A percentile compares a stretch with the other conserved stretches of the same genome.
phyloP scores from a whole-genome alignment of 2,329 filamentous ascomycete genomes.

The Aureobasidium sp. region DNA sequence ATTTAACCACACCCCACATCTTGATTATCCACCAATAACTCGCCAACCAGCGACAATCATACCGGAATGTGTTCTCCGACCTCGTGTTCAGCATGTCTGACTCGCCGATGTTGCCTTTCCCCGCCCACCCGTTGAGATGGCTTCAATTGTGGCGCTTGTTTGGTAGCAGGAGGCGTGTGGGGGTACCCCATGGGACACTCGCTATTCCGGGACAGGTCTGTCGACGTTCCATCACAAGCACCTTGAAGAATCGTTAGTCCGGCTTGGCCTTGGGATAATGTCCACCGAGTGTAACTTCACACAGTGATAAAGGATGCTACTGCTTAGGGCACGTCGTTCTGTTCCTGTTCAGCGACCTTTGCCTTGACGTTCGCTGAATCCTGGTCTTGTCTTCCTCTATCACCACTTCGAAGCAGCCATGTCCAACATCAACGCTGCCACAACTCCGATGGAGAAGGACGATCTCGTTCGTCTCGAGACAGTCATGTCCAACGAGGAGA shows the following conservation, averaged over 20 bases:
- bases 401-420: not conserved
- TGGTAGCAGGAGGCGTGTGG: not conserved
- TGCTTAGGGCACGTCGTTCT: not conserved
- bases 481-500: conserved; percentile 39
- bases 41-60: not conserved
- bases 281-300: not conserved
- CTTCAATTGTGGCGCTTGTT: not conserved
- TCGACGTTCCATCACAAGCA: not conserved
- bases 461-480: conserved; percentile 42
- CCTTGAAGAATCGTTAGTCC: not conserved
- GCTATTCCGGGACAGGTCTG: not conserved
- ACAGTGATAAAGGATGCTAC: not conserved
- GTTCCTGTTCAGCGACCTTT: not conserved
- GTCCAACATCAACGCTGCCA: not conserved
- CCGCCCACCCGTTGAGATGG: not conserved
- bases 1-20: not conserved
- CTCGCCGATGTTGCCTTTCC: not conserved
- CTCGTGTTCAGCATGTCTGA: not conserved
- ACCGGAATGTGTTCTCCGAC: not conserved
- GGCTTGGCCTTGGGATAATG: conserved; percentile 12
- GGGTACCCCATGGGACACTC: conserved; percentile 9
- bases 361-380: not conserved
- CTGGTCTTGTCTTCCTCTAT: not conserved
- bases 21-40: not conserved
- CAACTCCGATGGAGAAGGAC: conserved; percentile 12